phyloP scores from a whole-genome alignment of 345 rosid species.

The Bretschneidera sinensis region DNA sequence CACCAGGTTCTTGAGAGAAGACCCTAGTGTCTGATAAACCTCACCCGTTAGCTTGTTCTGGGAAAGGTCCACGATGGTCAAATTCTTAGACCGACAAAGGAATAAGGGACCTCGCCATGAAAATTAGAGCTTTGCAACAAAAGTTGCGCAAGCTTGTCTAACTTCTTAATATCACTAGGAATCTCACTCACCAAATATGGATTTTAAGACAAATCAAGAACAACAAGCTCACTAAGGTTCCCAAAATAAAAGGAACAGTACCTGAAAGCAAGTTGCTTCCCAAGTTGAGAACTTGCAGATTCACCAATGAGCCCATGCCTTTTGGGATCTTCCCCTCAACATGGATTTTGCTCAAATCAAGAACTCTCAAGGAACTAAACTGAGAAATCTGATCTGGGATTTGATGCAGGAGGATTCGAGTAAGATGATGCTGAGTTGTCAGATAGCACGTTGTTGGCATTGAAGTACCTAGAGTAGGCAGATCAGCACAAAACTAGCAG shows the following conservation, averaged over 20 bases:
- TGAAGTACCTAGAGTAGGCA: no score
- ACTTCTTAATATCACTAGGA: constrained; percentile 62
- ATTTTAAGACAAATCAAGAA: constrained; percentile 84
- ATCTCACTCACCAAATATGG: constrained; percentile 57
- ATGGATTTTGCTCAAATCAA: constrained; percentile 65
- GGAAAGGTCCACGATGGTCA: constrained; percentile 61
- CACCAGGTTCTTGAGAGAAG: constrained; percentile 57
- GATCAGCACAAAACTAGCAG: no score
- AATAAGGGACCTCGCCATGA: constrained; percentile 65
- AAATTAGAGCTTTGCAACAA: constrained; percentile 74
- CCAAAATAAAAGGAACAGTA: constrained; percentile 55
- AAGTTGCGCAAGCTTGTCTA: constrained; percentile 68
- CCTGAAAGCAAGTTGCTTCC: constrained; percentile 79
- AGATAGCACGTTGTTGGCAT: no score
- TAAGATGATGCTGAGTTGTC: no score
- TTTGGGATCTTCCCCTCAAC: constrained; percentile 82
- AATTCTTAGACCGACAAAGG: constrained; percentile 56
- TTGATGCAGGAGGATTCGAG: no score
- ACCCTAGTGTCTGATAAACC: constrained; percentile 42
- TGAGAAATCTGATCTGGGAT: constrained; percentile 77
- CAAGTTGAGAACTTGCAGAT: constrained; percentile 62
- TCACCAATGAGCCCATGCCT: constrained; percentile 48
- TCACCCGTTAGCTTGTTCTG: constrained; percentile 77
- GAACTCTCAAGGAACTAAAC: constrained; percentile 48
- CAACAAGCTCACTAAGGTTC: constrained; percentile 62